Conservation (phyloP, 78 protist genomes). For the Isochrysis galbana region DNA sequence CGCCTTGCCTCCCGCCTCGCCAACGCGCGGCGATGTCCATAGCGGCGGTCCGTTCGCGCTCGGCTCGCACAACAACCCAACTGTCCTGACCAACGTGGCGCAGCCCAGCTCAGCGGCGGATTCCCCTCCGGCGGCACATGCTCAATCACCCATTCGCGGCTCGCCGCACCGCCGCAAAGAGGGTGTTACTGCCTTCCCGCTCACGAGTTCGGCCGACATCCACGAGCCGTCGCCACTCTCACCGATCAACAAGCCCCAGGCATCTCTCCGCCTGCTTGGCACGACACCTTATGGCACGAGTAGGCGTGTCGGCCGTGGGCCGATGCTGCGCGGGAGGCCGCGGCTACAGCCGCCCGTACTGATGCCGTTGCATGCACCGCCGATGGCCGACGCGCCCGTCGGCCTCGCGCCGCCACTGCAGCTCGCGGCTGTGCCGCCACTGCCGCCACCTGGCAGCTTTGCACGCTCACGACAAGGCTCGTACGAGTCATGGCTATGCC, state of each 20-base stretch:
- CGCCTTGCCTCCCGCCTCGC: background rate
- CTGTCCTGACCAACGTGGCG: background rate
- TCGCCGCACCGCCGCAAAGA: background rate
- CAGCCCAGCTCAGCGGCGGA: background rate
- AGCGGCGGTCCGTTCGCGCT: too few relatives aligned
- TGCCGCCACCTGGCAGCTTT: background rate
- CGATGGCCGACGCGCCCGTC: background rate
- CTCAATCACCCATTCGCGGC: background rate
- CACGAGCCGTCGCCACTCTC: background rate
- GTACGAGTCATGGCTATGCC: background rate
- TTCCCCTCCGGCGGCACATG: background rate
- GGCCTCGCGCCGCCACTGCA: background rate
- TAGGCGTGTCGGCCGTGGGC: background rate
- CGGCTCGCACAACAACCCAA: background rate
- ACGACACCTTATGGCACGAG: background rate
- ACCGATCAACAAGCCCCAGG: background rate
- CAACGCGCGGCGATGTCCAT: background rate
- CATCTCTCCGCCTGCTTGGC: background rate
- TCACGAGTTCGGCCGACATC: too few relatives aligned
- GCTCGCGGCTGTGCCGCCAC: background rate
- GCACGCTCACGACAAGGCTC: background rate
- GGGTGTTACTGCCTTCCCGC: too few relatives aligned
- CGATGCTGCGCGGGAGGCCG: constrained; percentile 1
- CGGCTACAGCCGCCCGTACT: background rate
- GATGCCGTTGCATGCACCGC: background rate